Evolutionary conservation across 2,329 filamentous ascomycete species (phyloP), one percentile per base, ranked within the genome.

Genomic region (Tolypocladium tropicale): DNA sequence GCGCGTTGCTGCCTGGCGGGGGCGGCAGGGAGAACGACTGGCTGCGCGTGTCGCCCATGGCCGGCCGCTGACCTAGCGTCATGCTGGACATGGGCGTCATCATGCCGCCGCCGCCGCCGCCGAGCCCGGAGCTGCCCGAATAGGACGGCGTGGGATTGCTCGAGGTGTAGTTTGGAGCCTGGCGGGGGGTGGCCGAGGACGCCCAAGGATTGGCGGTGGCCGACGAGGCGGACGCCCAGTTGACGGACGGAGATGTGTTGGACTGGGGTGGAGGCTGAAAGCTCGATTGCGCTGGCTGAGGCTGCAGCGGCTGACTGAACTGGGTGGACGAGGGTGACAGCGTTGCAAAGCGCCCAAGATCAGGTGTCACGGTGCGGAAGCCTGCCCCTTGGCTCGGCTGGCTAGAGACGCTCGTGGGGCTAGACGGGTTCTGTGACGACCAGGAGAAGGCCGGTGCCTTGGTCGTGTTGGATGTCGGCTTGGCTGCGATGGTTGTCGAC

Each of bases 251-350:
- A 6, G 69, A 64, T 1, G 67, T 59, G 21, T 63, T 58, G 28
- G 56, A 64, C 11, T 60, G 58, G 49, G 65, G 60, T 53, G 70
- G 57, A 48, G 67, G 63, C 49, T 62, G 63, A 58, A 66, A 61
- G 59, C 60, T 55, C 21, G 65, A 51, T 36, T 62, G 64, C 23
- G 68, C 68, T 1, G 28, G 46, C 23, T 49, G 46, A 6, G 80
- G 78, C 55, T 80, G 80, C 33, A 84, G 67, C 0, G 83, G 83
- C 58, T 85, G 77, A 2, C 83, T 85, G 65, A 78, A 86, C 66
- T 87, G 83, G 1, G 83, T 86, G 16, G 78, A 73, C 4, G 79
- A 78, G 0, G 83, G 83, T 1, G 78, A 76, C 58, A 86, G 73
- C 21, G 79, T 65, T 52, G 78, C 75, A 60, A 85, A 82, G 18